Evolutionary conservation across 805 yeast species (phyloP).

Genomic region (Spathaspora boniae): DNA sequence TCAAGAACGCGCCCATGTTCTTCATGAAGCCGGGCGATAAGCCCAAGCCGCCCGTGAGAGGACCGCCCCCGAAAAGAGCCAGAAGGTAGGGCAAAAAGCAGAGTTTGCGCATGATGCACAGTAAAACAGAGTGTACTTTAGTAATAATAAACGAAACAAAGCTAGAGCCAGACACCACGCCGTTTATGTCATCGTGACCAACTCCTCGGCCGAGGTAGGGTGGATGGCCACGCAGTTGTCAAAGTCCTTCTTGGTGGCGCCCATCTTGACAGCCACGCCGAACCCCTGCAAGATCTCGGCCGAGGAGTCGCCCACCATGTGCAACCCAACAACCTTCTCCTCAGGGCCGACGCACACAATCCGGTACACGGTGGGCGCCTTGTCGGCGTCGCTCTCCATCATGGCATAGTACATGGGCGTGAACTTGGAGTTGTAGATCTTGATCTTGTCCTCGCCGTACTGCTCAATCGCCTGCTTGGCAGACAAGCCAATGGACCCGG

Average conservation of each 20-base stretch:
- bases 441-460: slow-evolving; percentile 77
- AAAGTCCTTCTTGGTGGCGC: slow-evolving; percentile 95
- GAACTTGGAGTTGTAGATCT: slow-evolving; percentile 78
- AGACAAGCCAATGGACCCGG: slow-evolving; percentile 87
- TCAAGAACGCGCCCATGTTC: slow-evolving; percentile 86
- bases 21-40: slow-evolving; percentile 53
- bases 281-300: slow-evolving; percentile 97
- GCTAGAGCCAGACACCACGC: no score
- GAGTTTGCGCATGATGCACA: no score
- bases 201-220: slow-evolving; percentile 97
- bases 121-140: no score
- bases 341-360: slow-evolving; percentile 71
- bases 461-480: slow-evolving; percentile 74
- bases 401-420: slow-evolving; percentile 92
- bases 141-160: no score
- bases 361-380: slow-evolving; percentile 86
- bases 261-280: slow-evolving; percentile 98
- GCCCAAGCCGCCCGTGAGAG: slow-evolving; percentile 71
- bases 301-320: slow-evolving; percentile 85
- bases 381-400: slow-evolving; percentile 56
- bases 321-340: slow-evolving; percentile 94
- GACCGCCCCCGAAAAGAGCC: slow-evolving; percentile 44
- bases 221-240: slow-evolving; percentile 97
- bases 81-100: no score
- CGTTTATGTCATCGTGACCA: slow-evolving; percentile 67